These are phyloP conservation scores for Thelephora ganbajun DNA, from an alignment of 768 basidiomycete species.

Conservation along the genomic window DNA sequence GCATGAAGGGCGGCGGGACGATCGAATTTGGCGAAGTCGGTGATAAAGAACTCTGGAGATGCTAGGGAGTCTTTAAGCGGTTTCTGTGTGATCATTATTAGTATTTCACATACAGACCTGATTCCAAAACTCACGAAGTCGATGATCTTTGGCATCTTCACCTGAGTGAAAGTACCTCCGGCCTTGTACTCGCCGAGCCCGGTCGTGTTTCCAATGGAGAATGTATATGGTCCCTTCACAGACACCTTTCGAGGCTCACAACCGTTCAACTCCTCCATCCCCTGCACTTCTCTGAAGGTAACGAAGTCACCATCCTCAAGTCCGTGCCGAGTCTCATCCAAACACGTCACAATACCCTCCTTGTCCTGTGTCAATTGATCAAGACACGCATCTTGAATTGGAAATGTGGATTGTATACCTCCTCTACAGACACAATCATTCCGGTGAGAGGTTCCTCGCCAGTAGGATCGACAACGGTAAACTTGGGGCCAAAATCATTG, in stretches of 20 bases:
- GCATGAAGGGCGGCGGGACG: conserved; percentile 81
- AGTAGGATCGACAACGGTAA: conserved; percentile 95
- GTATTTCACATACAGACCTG: background rate
- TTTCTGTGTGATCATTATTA: conserved; percentile 45
- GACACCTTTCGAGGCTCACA: conserved; percentile 85
- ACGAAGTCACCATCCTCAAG: conserved; percentile 98
- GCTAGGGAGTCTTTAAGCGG: conserved; percentile 74
- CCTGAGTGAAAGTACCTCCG: conserved; percentile 94
- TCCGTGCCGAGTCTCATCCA: conserved; percentile 95
- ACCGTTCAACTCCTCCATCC: conserved; percentile 83
- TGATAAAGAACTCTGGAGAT: conserved; percentile 79
- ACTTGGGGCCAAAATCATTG: conserved; percentile 92
- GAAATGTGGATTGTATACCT: conserved; percentile 28
- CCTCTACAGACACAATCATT: conserved; percentile 91
- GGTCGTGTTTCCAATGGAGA: conserved; percentile 87
- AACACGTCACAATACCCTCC: conserved; percentile 89
- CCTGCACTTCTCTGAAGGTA: conserved; percentile 91
- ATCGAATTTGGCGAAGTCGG: conserved; percentile 96
- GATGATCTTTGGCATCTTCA: conserved; percentile 96
- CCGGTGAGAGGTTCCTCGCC: conserved; percentile 88
- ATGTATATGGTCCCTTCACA: conserved; percentile 96
- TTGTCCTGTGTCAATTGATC: conserved; percentile 34
- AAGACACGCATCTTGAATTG: background rate
- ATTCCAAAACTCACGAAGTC: conserved; percentile 59
- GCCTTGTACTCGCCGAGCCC: conserved; percentile 61